These are phyloP conservation scores for Phytophthora multivora DNA, from an alignment of 352 stramenopile species.

Conservation along the genomic window DNA sequence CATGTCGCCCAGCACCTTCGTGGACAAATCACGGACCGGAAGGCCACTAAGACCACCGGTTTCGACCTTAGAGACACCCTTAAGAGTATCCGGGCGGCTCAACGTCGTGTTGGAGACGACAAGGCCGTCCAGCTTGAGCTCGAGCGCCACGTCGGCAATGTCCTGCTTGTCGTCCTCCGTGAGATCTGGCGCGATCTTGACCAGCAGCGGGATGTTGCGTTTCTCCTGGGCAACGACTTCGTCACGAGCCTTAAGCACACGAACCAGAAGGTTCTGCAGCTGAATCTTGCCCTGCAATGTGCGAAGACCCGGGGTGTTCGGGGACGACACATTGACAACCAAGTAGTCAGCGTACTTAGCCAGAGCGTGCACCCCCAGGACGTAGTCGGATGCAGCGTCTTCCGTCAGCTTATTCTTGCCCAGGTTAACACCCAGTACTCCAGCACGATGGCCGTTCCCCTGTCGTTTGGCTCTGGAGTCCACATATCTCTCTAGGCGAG, in stretches of 20 bases:
- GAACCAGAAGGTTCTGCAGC: constrained; percentile 77
- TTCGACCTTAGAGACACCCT: constrained; percentile 79
- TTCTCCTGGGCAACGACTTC: constrained; percentile 58
- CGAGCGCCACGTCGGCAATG: constrained; percentile 91
- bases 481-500: constrained; percentile 69
- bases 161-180: constrained; percentile 94
- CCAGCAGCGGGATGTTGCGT: constrained; percentile 90
- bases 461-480: constrained; percentile 35
- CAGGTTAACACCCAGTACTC: constrained; percentile 96
- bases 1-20: constrained; percentile 94
- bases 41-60: constrained; percentile 95
- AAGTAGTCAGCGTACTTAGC: constrained; percentile 97
- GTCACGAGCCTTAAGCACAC: constrained; percentile 73
- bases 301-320: constrained; percentile 93
- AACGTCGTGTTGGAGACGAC: constrained; percentile 99
- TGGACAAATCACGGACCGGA: constrained; percentile 94
- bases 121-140: constrained; percentile 92
- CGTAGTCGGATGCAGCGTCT: constrained; percentile 89
- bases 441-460: constrained; percentile 50
- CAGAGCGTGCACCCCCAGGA: constrained; percentile 89
- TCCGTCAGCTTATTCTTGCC: constrained; percentile 97
- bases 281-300: constrained; percentile 82
- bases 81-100: constrained; percentile 80
- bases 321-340: constrained; percentile 98
- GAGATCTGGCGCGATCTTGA: constrained; percentile 98